phyloP scores from a whole-genome alignment of 225 moss, liverwort and hornwort species.

The Thuidium tamariscinum region DNA sequence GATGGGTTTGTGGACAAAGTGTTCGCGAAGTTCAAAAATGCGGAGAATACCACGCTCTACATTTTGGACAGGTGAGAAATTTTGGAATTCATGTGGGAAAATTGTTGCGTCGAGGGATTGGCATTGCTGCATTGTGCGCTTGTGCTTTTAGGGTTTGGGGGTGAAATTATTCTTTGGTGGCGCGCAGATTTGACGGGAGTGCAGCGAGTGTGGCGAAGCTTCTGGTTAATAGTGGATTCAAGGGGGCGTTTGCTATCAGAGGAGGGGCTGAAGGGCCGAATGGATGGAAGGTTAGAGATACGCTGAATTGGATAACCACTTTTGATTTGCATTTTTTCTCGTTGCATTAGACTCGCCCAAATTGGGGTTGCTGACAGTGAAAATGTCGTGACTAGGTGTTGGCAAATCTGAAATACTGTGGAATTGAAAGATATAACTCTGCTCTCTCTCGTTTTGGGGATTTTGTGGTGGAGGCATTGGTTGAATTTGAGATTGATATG shows the following conservation, averaged over 20 bases:
- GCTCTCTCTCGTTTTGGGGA: background rate
- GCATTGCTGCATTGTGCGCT: background rate
- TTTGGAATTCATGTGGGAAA: background rate
- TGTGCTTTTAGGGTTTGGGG: background rate
- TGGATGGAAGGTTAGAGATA: conserved; percentile 54
- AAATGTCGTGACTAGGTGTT: background rate
- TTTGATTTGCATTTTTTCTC: background rate
- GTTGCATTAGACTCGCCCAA: background rate
- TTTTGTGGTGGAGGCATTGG: background rate
- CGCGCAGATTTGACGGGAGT: conserved; percentile 55
- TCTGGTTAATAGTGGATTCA: conserved; percentile 58
- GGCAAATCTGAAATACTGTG: background rate
- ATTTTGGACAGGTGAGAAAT: conserved; percentile 54
- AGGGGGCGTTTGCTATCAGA: conserved; percentile 64
- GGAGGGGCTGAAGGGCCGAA: conserved; percentile 61
- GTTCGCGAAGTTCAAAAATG: conserved; percentile 36
- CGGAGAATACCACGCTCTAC: conserved; percentile 57
- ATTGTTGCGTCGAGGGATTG: background rate
- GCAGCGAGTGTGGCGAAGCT: conserved; percentile 51
- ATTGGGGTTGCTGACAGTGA: background rate
- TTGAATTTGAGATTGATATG: background rate
- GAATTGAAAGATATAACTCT: background rate
- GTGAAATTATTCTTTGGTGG: background rate
- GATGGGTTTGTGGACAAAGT: conserved; percentile 38
- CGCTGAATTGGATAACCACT: background rate